A percentile compares a stretch with the other conserved stretches of the same genome.
Evolutionary conservation across 2,329 filamentous ascomycete genomes (phyloP).

Genomic region (Fusarium agapanthi): DNA sequence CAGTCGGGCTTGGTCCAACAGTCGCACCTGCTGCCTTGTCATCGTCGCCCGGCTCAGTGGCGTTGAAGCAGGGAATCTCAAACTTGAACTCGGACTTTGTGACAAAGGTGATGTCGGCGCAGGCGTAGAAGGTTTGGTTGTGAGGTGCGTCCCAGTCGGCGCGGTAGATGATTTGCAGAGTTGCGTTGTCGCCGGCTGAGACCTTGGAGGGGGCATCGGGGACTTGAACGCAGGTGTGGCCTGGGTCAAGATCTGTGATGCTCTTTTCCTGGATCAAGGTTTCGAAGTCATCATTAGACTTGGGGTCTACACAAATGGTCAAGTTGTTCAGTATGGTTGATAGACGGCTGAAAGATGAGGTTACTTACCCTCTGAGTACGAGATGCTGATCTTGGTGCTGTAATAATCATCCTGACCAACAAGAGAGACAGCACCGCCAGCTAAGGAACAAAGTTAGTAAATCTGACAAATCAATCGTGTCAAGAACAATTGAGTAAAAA

Average conservation of each 20-base stretch:
- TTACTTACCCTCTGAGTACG: slow-evolving; percentile 57
- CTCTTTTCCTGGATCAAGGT: slow-evolving; percentile 49
- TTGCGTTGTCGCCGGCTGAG: slow-evolving; percentile 55
- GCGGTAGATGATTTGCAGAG: slow-evolving; percentile 59
- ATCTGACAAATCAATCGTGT: background rate
- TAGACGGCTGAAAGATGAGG: no score
- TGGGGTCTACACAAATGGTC: no score
- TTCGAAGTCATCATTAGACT: slow-evolving; percentile 51
- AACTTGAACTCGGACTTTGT: slow-evolving; percentile 46
- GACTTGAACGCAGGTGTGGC: slow-evolving; percentile 57
- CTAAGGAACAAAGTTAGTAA: slow-evolving; percentile 43
- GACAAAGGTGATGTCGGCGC: slow-evolving; percentile 58
- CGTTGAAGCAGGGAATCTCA: slow-evolving; percentile 55
- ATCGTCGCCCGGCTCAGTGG: slow-evolving; percentile 46
- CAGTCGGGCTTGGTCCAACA: slow-evolving; percentile 11
- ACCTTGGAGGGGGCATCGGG: slow-evolving; percentile 47
- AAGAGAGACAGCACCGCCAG: slow-evolving; percentile 62
- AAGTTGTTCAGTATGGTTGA: no score
- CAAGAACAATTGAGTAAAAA: background rate
- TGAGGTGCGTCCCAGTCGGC: slow-evolving; percentile 54
- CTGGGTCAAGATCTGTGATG: slow-evolving; percentile 52
- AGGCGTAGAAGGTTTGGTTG: slow-evolving; percentile 59
- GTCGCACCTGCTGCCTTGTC: slow-evolving; percentile 29
- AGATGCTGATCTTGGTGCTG: slow-evolving; percentile 62
- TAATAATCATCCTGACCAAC: slow-evolving; percentile 67